Conservation (phyloP, 2,329 filamentous ascomycete genomes). For the Aspergillus terreus region DNA sequence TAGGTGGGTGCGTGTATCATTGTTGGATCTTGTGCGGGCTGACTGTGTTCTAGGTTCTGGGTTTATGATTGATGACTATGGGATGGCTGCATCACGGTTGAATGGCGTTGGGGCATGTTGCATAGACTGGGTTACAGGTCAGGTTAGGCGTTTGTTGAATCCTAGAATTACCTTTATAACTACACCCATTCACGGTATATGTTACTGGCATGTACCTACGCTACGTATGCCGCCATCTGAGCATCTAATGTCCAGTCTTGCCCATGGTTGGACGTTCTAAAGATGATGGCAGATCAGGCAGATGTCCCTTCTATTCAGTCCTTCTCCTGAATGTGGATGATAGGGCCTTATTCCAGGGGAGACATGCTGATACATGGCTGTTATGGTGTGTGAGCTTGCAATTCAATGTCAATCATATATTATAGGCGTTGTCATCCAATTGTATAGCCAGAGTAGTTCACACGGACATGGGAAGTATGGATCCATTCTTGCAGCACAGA, state of each 20-base stretch:
- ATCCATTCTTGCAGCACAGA: background rate
- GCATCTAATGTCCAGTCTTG: constrained; percentile 33
- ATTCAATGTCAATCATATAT: too few relatives aligned
- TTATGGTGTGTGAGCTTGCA: too few relatives aligned
- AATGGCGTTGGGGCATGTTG: too few relatives aligned
- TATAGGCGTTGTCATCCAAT: background rate
- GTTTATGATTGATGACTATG: too few relatives aligned
- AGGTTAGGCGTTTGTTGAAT: too few relatives aligned
- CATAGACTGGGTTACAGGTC: too few relatives aligned
- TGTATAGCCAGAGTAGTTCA: background rate
- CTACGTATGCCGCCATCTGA: constrained; percentile 25
- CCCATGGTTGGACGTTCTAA: constrained; percentile 45
- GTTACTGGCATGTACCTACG: too few relatives aligned
- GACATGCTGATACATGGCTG: constrained; percentile 12
- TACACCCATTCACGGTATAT: background rate
- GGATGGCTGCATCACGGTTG: too few relatives aligned
- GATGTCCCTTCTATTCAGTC: constrained; percentile 24
- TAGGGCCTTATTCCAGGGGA: constrained; percentile 26
- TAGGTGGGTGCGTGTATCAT: background rate
- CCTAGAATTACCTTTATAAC: too few relatives aligned
- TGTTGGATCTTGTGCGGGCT: background rate
- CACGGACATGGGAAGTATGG: background rate
- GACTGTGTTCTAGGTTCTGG: too few relatives aligned
- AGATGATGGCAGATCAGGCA: constrained; percentile 45
- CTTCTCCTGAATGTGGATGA: constrained; percentile 18